These are phyloP conservation scores for Cynanchum wilfordii DNA, from an alignment of 257 asterid genomes.

Conservation along the genomic window DNA sequence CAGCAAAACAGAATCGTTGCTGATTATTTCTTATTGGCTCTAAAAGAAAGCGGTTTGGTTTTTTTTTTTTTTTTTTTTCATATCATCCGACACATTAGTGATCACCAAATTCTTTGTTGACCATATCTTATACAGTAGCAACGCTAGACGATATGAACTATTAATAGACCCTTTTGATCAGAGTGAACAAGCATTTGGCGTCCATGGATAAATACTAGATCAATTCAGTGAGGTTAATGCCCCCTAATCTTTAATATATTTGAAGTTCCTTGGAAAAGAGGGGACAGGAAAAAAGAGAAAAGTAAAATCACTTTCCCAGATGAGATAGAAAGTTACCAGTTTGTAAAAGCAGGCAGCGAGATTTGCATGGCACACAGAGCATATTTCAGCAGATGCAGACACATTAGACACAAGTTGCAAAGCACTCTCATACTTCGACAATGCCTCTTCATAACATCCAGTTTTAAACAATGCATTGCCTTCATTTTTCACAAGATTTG, in stretches of 20 bases:
- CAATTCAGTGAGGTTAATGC: not conserved
- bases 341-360: constrained; percentile 87
- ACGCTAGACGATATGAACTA: not conserved
- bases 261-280: not conserved
- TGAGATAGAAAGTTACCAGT: constrained; percentile 43
- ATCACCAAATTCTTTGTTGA: not conserved
- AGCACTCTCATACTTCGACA: constrained; percentile 70
- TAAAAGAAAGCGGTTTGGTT: not conserved
- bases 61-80: no score
- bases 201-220: not conserved
- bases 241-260: not conserved
- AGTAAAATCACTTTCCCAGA: not conserved
- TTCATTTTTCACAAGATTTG: constrained; percentile 65
- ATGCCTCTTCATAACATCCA: constrained; percentile 68
- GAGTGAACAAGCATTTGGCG: not conserved
- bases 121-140: not conserved
- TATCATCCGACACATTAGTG: not conserved
- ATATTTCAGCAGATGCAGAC: constrained; percentile 57
- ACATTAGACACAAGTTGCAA: constrained; percentile 55
- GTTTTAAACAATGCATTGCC: constrained; percentile 71
- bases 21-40: not conserved
- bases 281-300: not conserved
- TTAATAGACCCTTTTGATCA: not conserved
- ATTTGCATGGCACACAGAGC: constrained; percentile 75
- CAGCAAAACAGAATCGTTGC: not conserved